phyloP scores from a whole-genome alignment of 176 grass and related monocot genomes.

The Musa acuminata region DNA sequence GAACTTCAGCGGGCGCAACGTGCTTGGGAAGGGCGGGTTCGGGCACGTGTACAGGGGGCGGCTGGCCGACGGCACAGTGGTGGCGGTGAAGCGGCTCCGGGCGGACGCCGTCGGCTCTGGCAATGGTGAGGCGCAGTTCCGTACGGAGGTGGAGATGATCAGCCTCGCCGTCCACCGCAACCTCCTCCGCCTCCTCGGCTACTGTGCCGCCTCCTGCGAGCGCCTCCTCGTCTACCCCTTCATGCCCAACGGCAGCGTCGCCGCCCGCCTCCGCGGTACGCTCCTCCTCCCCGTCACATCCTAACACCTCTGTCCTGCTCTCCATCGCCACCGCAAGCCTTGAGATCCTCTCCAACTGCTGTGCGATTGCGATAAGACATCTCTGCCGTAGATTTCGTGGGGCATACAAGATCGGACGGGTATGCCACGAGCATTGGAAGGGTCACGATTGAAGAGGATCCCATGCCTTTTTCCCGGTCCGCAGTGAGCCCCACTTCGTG shows the following conservation, averaged over 20 bases:
- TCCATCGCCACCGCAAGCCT: too few relatives aligned
- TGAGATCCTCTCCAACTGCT: too few relatives aligned
- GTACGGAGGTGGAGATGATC: constrained; percentile 91
- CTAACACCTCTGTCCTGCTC: too few relatives aligned
- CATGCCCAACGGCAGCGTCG: constrained; percentile 95
- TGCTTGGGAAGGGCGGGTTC: constrained; percentile 77
- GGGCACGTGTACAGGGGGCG: constrained; percentile 78
- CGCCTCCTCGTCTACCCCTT: constrained; percentile 85
- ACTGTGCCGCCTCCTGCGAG: constrained; percentile 63
- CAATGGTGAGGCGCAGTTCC: constrained; percentile 74
- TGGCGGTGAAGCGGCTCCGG: constrained; percentile 86
- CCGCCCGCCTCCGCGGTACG: constrained; percentile 66
- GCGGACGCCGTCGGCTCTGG: constrained; percentile 53
- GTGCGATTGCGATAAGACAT: too few relatives aligned
- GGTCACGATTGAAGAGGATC: too few relatives aligned
- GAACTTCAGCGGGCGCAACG: constrained; percentile 59
- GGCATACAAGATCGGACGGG: too few relatives aligned
- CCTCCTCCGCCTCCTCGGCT: constrained; percentile 72
- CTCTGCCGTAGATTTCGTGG: too few relatives aligned
- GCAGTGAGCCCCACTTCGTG: too few relatives aligned
- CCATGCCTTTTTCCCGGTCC: too few relatives aligned
- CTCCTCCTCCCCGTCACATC: background rate
- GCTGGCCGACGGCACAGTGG: constrained; percentile 44
- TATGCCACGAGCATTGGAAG: too few relatives aligned
- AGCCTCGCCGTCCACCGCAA: constrained; percentile 94